A percentile compares a stretch with the other conserved stretches of the same genome.
Conservation (phyloP, 768 basidiomycete species). For the Crassisporium funariophilum region DNA sequence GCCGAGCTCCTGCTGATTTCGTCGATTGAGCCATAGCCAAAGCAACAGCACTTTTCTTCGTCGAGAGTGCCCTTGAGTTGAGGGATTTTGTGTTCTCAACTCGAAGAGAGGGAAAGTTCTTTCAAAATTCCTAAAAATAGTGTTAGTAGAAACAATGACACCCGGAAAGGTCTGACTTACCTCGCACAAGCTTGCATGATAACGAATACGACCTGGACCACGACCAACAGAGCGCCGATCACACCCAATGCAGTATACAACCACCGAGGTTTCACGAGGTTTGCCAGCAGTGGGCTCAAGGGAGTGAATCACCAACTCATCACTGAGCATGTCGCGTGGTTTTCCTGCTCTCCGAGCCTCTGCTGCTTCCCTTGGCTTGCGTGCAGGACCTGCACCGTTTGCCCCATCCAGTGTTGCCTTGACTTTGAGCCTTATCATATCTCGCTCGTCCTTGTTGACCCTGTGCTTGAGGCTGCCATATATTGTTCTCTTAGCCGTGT, state of each 20-base stretch:
- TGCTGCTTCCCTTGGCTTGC: background rate
- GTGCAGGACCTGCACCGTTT: constrained; percentile 7
- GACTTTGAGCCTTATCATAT: constrained; percentile 1
- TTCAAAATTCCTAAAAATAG: background rate
- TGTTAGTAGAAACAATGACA: background rate
- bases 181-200: constrained; percentile 13
- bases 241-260: constrained; percentile 17
- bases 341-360: constrained; percentile 7
- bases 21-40: too few species aligned
- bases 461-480: too few species aligned
- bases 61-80: constrained; percentile 8
- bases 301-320: constrained; percentile 12
- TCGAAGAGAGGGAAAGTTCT: constrained; percentile 3
- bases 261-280: background rate
- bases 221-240: constrained; percentile 8
- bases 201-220: constrained; percentile 10
- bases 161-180: constrained; percentile 1
- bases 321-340: constrained; percentile 8
- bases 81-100: background rate
- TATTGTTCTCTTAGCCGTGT: too few species aligned
- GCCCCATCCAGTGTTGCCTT: constrained; percentile 1
- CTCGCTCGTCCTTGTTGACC: too few species aligned
- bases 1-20: too few species aligned
- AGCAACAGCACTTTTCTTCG: too few species aligned
- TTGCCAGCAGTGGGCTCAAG: background rate